A percentile compares a stretch with the other conserved stretches of the same genome.
These are phyloP conservation scores for Spathaspora jeffriesii DNA, from an alignment of 1,139 yeast species.

Conservation along the genomic window DNA sequence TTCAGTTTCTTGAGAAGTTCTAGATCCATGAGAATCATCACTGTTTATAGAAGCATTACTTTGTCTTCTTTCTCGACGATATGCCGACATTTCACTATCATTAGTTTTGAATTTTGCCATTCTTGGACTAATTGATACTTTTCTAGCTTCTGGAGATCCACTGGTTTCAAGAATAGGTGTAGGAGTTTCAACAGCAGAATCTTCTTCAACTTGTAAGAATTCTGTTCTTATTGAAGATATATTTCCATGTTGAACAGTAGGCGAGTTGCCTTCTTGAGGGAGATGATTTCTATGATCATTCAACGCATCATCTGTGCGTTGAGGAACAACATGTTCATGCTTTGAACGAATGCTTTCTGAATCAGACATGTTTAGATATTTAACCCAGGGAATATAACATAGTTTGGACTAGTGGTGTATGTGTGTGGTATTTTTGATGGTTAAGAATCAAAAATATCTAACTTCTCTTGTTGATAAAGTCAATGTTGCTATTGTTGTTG, in stretches of 20 bases:
- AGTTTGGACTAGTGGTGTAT: no score
- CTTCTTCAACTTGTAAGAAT: conserved; percentile 10
- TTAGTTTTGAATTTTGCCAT: conserved; percentile 33
- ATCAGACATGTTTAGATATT: conserved; percentile 38
- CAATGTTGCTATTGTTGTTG: no score
- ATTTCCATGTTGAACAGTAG: conserved; percentile 6
- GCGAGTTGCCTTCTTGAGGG: conserved; percentile 26
- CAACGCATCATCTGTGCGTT: conserved; percentile 46
- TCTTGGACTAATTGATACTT: conserved; percentile 20
- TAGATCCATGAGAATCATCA: conserved; percentile 72
- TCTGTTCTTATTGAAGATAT: conserved; percentile 14
- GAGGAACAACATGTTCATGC: conserved; percentile 27
- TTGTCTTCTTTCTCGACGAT: conserved; percentile 24
- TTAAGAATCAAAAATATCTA: no score
- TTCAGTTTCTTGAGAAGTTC: conserved; percentile 83
- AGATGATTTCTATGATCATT: conserved; percentile 57
- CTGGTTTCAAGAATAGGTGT: conserved; percentile 7
- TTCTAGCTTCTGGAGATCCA: conserved; percentile 1
- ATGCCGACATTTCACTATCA: conserved; percentile 23
- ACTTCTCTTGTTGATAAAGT: no score
- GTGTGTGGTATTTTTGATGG: no score
- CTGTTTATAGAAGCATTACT: conserved; percentile 49
- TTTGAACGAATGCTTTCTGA: conserved; percentile 41
- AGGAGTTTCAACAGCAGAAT: conserved; percentile 5
- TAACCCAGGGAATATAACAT: no score